phyloP scores from a whole-genome alignment of 257 asterid species.

The Ligustrum vulgare region DNA sequence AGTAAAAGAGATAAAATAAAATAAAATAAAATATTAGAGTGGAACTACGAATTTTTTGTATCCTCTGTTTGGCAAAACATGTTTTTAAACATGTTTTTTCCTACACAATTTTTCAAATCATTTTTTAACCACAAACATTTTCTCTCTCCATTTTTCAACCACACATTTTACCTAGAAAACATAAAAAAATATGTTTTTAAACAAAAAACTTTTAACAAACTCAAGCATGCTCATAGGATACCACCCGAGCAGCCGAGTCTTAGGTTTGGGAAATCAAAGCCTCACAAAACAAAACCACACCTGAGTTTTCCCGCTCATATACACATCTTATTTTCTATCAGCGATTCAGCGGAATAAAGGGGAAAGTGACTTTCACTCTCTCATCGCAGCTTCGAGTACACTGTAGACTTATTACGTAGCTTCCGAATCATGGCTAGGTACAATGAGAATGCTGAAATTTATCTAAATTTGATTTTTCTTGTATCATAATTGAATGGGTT shows the following conservation, averaged over 20 bases:
- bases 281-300: not conserved
- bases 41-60: too few relatives aligned
- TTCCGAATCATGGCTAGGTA: constrained; percentile 8
- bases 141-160: too few relatives aligned
- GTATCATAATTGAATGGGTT: not conserved
- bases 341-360: not conserved
- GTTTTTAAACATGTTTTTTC: too few relatives aligned
- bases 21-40: too few relatives aligned
- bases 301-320: not conserved
- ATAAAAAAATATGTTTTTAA: too few relatives aligned
- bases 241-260: not conserved
- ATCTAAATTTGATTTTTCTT: not conserved
- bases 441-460: not conserved
- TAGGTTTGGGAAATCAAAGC: not conserved
- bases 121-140: too few relatives aligned
- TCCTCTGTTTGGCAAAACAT: too few relatives aligned
- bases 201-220: too few relatives aligned
- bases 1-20: too few relatives aligned
- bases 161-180: too few relatives aligned
- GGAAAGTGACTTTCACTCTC: not conserved
- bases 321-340: not conserved
- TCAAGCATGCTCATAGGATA: too few relatives aligned
- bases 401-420: not conserved
- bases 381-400: not conserved
- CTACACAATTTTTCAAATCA: too few relatives aligned